Evolutionary conservation across 139 green algal genomes (phyloP), one percentile per base, ranked within the genome.

Genomic region (Edaphochlamys debaryana): DNA sequence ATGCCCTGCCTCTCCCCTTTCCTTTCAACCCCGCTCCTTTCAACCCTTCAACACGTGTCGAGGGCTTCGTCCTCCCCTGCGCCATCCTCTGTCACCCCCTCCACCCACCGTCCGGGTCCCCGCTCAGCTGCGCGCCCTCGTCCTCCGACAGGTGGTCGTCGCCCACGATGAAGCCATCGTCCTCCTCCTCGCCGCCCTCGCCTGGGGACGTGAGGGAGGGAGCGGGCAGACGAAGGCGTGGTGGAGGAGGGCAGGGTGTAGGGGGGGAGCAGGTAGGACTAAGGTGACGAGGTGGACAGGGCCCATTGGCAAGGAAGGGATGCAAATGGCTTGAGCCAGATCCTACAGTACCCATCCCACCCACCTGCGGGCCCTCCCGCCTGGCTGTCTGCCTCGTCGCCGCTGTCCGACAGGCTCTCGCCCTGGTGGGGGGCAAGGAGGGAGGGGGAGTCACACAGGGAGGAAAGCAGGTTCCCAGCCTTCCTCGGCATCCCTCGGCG

Each of bases 71-170:
- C n/a, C n/a, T n/a, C n/a, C n/a, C n/a, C n/a, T n/a, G n/a, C n/a
- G n/a, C n/a, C n/a, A n/a, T n/a, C n/a, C n/a, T n/a, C n/a, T n/a
- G n/a, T 37, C 27, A 62, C 48, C 38, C 60, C 41, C 45, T 27
- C 29, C 36, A 32, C 30, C 34, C n/a, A 25, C 75, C 41, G 20
- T 60, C 75, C 2, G 71, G 60, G 54, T 80, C 73, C 29, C 38
- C 56, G 73, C 73, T 80, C 6, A 81, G 75, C 40, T 62, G 60
- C 38, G 92, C 69, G 4, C 94, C 94, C 86, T 97, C 94, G 29
- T 95, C 91, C 30, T 93, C 91, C 30, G 89, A 94, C 67, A 97
- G 84, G 86, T 96, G 94, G 34, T 91, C 90, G 54, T 97, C 93
- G 3, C 82, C 84, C 68, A 96, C 93, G 22, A 97, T 83, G 82